Evolutionary conservation across 83 land plant species (phyloP).

Genomic region (Isoetes engelmannii): DNA sequence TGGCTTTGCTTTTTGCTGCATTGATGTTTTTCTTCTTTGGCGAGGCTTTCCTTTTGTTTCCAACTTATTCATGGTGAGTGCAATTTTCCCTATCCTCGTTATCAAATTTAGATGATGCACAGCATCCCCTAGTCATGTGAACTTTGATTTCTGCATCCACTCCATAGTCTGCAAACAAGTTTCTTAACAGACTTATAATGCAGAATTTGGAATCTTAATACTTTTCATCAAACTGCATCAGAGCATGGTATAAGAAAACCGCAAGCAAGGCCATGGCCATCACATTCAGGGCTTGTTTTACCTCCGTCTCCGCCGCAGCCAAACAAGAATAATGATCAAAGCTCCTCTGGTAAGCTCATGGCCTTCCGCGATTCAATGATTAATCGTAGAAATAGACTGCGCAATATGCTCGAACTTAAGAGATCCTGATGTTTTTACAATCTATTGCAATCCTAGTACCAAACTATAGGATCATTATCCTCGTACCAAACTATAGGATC

Average conservation of each 20-base stretch:
- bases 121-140: conserved; percentile 16
- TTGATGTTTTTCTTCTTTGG: too few species aligned
- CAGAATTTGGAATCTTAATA: neutral
- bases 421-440: too few species aligned
- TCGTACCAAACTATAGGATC: too few species aligned
- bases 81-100: conserved; percentile 7
- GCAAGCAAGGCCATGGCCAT: neutral
- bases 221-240: neutral
- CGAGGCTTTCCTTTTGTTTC: too few species aligned
- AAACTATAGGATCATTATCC: too few species aligned
- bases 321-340: conserved; percentile 4
- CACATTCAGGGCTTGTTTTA: conserved; percentile 30
- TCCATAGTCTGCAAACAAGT: conserved; percentile 15
- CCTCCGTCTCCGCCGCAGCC: conserved; percentile 18
- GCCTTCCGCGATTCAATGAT: conserved; percentile 20
- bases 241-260: neutral
- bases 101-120: conserved; percentile 18
- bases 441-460: too few species aligned
- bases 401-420: too few species aligned
- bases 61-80: conserved; percentile 5
- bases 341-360: conserved; percentile 13
- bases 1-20: too few species aligned
- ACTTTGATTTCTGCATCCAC: conserved; percentile 16
- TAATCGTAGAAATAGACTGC: neutral
- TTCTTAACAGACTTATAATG: too few species aligned